These are phyloP conservation scores for Lomentospora prolificans DNA, from an alignment of 2,329 filamentous ascomycete species.

Conservation along the genomic window DNA sequence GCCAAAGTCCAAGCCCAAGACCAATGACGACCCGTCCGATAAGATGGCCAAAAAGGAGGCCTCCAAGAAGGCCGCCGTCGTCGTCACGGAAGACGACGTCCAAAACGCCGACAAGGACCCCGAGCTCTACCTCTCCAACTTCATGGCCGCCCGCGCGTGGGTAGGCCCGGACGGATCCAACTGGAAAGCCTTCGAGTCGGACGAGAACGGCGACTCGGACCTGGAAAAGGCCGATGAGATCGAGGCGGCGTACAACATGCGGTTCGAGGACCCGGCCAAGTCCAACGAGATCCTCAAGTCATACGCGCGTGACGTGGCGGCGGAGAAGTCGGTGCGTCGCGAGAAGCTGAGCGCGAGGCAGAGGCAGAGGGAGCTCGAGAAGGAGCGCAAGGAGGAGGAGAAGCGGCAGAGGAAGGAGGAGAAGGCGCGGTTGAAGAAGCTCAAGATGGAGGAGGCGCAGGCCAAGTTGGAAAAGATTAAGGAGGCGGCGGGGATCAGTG, in stretches of 20 bases:
- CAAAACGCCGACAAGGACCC: constrained; percentile 77
- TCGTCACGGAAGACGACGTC: constrained; percentile 53
- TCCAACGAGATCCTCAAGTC: constrained; percentile 81
- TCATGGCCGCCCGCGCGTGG: constrained; percentile 88
- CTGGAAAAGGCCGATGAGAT: constrained; percentile 71
- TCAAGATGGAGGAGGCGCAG: constrained; percentile 87
- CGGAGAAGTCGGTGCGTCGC: constrained; percentile 72
- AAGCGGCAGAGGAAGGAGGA: constrained; percentile 87
- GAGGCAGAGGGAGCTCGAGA: constrained; percentile 68
- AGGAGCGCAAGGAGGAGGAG: constrained; percentile 70
- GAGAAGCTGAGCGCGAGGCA: constrained; percentile 71
- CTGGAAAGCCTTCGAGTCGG: constrained; percentile 81
- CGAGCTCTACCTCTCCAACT: constrained; percentile 88
- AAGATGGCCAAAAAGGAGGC: constrained; percentile 10
- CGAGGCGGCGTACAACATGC: constrained; percentile 88
- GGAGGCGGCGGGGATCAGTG: constrained; percentile 71
- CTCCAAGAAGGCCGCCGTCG: constrained; percentile 19
- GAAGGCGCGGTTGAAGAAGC: constrained; percentile 69
- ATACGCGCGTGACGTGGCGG: constrained; percentile 78
- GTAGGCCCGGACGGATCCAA: constrained; percentile 51
- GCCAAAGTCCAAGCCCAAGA: constrained; percentile 50
- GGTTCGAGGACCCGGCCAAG: constrained; percentile 85
- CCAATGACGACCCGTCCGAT: constrained; percentile 19
- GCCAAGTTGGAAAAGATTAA: constrained; percentile 81
- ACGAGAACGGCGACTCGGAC: constrained; percentile 69